Conservation (phyloP, 176 grass and related monocot genomes). For the Secale cereale region DNA sequence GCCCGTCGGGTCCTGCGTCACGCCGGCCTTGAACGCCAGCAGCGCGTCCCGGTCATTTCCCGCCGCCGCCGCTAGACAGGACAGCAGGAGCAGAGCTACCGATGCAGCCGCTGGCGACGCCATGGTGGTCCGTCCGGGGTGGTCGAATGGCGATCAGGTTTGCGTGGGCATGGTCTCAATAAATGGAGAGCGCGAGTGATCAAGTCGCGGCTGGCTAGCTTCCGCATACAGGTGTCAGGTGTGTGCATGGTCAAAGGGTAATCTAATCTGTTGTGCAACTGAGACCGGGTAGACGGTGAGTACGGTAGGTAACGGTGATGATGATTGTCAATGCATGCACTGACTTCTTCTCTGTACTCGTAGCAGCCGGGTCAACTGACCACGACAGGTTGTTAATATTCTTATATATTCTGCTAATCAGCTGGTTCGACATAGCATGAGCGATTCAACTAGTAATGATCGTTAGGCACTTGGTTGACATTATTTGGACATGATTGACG, state of each 20-base stretch:
- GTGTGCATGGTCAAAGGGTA: too few species aligned
- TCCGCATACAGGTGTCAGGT: too few species aligned
- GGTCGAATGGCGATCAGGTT: not conserved
- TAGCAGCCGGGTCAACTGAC: not conserved
- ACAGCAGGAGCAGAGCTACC: not conserved
- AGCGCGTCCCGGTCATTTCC: not conserved
- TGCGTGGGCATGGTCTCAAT: not conserved
- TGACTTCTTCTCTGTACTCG: not conserved
- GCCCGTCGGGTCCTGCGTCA: not conserved
- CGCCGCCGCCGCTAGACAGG: not conserved
- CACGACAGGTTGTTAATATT: not conserved
- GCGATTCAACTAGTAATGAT: too few species aligned
- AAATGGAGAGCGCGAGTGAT: not conserved
- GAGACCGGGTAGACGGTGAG: too few species aligned
- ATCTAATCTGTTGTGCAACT: too few species aligned
- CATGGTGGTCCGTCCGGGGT: not conserved
- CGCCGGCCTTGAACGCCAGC: conserved; percentile 19
- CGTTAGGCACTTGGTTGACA: too few species aligned
- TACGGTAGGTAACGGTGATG: too few species aligned
- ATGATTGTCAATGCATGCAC: not conserved
- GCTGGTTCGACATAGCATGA: too few species aligned
- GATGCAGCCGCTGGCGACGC: not conserved
- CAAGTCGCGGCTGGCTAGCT: not conserved
- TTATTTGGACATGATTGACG: too few species aligned
- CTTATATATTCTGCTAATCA: too few species aligned